phyloP scores from a whole-genome alignment of 345 rosid genomes.

The Gossypium raimondii region DNA sequence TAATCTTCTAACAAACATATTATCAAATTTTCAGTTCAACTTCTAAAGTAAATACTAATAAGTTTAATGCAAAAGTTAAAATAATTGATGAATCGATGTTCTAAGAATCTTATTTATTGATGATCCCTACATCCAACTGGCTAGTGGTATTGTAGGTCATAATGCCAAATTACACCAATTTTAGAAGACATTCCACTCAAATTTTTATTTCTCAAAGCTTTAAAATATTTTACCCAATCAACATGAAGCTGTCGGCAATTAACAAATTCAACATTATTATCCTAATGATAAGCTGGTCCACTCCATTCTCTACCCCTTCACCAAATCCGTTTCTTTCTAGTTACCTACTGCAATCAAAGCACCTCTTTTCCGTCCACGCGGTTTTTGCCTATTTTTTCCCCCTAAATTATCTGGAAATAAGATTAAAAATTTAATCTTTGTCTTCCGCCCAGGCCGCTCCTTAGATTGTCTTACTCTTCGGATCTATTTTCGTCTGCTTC shows the following conservation, averaged over 20 bases:
- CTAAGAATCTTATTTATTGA: too few species aligned
- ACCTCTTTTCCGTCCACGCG: neutral
- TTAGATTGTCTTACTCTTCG: neutral
- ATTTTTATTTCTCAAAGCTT: too few species aligned
- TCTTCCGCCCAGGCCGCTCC: constrained; percentile 1
- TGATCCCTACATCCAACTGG: too few species aligned
- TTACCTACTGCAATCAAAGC: neutral
- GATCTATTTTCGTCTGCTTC: neutral
- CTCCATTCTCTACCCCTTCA: neutral
- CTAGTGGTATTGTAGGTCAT: too few species aligned
- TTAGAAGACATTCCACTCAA: too few species aligned
- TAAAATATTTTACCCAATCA: neutral
- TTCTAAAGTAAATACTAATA: too few species aligned
- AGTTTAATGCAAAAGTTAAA: too few species aligned
- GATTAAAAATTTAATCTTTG: neutral
- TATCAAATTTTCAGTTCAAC: too few species aligned
- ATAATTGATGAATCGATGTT: too few species aligned
- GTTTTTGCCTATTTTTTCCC: neutral
- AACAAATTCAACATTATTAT: neutral
- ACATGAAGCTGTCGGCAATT: constrained; percentile 2
- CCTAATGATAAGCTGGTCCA: neutral
- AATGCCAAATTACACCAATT: too few species aligned
- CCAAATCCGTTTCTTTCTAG: neutral
- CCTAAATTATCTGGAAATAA: neutral
- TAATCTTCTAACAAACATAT: too few species aligned